These are phyloP conservation scores for Cryptosporidium tyzzeri DNA, from an alignment of 169 alveolate genomes.

Conservation along the genomic window DNA sequence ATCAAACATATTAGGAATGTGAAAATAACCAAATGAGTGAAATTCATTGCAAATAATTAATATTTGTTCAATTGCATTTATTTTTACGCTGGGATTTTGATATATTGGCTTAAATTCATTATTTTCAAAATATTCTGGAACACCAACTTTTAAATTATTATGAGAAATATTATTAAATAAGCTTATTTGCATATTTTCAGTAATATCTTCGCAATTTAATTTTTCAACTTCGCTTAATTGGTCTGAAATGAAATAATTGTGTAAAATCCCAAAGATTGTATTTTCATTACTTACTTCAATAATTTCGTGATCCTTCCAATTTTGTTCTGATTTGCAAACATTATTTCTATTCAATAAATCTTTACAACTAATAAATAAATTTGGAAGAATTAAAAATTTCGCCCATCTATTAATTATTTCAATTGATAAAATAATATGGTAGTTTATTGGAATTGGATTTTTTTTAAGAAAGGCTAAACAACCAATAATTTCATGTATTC, in stretches of 20 bases:
- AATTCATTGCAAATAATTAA: constrained; percentile 57
- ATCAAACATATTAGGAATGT: constrained; percentile 32
- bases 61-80: constrained; percentile 37
- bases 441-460: constrained; percentile 13
- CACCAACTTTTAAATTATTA: neutral
- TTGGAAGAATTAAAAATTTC: constrained; percentile 31
- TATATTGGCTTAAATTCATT: neutral
- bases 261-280: constrained; percentile 2
- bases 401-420: constrained; percentile 62
- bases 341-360: neutral
- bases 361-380: neutral
- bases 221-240: neutral
- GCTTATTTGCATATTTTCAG: neutral
- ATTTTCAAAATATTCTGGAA: neutral
- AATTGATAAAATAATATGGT: constrained; percentile 16
- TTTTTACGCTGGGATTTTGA: neutral
- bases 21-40: constrained; percentile 50
- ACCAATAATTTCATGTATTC: constrained; percentile 71
- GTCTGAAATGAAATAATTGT: constrained; percentile 18
- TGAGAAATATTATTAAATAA: neutral
- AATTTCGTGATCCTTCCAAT: neutral
- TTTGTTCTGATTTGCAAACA: neutral
- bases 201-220: neutral
- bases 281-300: neutral
- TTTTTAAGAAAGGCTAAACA: constrained; percentile 34